phyloP scores from a whole-genome alignment of 2,329 filamentous ascomycete species.

The Nothopassalora personata region DNA sequence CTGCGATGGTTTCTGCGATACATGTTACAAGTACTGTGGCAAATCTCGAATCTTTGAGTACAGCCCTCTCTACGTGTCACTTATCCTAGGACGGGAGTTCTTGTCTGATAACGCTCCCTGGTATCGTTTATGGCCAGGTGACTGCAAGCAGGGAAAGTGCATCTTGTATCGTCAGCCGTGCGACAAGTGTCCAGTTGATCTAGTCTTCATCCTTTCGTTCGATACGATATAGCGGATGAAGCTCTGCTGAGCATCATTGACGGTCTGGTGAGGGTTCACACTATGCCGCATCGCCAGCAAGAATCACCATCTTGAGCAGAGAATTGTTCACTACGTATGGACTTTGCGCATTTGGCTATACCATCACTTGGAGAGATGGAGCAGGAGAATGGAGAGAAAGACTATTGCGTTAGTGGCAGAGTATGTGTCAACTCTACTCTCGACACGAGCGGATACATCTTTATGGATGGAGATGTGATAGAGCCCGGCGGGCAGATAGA shows the following conservation, averaged over 20 bases:
- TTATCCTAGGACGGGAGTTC: background rate
- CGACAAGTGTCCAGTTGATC: background rate
- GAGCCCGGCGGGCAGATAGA: background rate
- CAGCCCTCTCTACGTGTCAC: background rate
- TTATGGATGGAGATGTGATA: background rate
- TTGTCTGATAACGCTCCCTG: background rate
- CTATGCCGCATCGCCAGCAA: background rate
- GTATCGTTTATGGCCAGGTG: background rate
- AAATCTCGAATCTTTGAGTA: background rate
- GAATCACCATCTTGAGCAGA: background rate
- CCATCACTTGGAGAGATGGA: background rate
- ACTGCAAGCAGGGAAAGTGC: background rate
- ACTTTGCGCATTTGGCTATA: background rate
- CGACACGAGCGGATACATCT: background rate
- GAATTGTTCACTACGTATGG: background rate
- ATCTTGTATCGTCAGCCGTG: background rate
- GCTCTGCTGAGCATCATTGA: background rate
- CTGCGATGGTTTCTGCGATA: background rate
- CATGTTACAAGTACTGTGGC: background rate
- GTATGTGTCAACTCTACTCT: background rate
- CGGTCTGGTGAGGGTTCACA: background rate
- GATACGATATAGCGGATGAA: background rate
- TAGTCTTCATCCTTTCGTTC: background rate
- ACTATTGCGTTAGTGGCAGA: background rate
- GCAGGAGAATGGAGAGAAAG: too few species aligned